These are phyloP conservation scores for Priceomyces medius DNA, from an alignment of 805 yeast species.

Conservation along the genomic window DNA sequence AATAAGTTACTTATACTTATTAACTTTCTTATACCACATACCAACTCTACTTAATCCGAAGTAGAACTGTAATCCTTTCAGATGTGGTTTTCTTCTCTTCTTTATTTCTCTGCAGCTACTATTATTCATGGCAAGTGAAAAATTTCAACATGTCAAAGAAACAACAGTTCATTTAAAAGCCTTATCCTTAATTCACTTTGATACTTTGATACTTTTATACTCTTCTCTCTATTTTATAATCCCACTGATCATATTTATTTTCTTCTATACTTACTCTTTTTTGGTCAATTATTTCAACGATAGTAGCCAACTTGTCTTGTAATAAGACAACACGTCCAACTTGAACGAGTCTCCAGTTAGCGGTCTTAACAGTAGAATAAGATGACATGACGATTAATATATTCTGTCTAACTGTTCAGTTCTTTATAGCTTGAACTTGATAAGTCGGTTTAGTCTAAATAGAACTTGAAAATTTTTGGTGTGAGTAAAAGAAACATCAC, in stretches of 20 bases:
- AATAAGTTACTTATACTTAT: too few relatives aligned
- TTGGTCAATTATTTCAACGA: conserved; percentile 99
- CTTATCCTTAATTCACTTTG: background rate
- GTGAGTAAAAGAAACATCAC: conserved; percentile 1
- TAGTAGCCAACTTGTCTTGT: conserved; percentile 86
- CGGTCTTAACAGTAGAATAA: conserved; percentile 77
- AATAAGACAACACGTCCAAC: conserved; percentile 98
- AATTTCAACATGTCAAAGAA: background rate
- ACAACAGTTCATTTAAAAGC: background rate
- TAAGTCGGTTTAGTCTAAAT: background rate
- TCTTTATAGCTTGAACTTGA: background rate
- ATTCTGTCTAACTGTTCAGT: conserved; percentile 1
- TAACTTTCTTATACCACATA: too few relatives aligned
- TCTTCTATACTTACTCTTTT: conserved; percentile 79
- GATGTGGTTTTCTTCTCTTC: too few relatives aligned
- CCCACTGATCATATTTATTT: background rate
- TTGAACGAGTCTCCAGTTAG: conserved; percentile 99
- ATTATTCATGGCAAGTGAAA: too few relatives aligned
- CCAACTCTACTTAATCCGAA: too few relatives aligned
- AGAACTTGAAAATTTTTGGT: background rate
- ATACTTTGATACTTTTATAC: background rate
- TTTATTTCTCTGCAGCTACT: too few relatives aligned
- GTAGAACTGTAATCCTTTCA: too few relatives aligned
- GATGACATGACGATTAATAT: conserved; percentile 23
- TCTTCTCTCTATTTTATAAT: background rate